Evolutionary conservation across 495 filamentous ascomycete genomes (phyloP).

Genomic region (Parathielavia hyrcaniae): DNA sequence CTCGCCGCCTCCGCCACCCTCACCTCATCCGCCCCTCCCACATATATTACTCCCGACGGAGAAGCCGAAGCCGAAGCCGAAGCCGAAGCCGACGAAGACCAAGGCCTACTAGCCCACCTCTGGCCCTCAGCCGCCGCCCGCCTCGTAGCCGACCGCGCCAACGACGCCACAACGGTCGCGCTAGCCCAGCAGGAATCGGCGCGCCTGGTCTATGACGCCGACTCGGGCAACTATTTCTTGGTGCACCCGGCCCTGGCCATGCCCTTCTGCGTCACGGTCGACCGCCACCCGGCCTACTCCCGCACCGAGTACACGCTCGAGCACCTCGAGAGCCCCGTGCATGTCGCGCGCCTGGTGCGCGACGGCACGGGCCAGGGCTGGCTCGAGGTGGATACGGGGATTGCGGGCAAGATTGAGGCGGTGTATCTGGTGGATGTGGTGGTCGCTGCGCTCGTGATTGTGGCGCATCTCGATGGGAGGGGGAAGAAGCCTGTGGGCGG

Average conservation of each 20-base stretch:
- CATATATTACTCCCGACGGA: too few species aligned
- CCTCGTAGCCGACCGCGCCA: slow-evolving; percentile 60
- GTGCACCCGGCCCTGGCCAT: slow-evolving; percentile 62
- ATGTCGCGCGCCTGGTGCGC: slow-evolving; percentile 45
- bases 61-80: neutral
- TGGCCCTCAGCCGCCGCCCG: slow-evolving; percentile 65
- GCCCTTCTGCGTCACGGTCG: slow-evolving; percentile 49
- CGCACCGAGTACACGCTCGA: slow-evolving; percentile 57
- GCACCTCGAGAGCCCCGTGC: slow-evolving; percentile 51
- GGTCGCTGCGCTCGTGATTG: slow-evolving; percentile 60
- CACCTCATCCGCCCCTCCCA: too few species aligned
- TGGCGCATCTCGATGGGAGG: slow-evolving; percentile 56
- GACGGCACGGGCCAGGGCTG: slow-evolving; percentile 49
- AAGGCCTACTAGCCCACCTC: slow-evolving; percentile 67
- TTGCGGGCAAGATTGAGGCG: slow-evolving; percentile 48
- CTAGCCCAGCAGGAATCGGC: slow-evolving; percentile 68
- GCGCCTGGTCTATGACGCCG: slow-evolving; percentile 62
- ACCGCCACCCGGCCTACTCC: slow-evolving; percentile 47
- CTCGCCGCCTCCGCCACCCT: slow-evolving; percentile 51
- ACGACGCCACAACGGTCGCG: slow-evolving; percentile 53
- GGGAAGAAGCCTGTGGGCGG: neutral
- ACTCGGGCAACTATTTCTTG: slow-evolving; percentile 58
- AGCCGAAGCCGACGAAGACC: slow-evolving; percentile 29
- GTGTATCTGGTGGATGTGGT: slow-evolving; percentile 73
- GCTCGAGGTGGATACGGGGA: slow-evolving; percentile 48